Conservation (phyloP, 1,284 basidiomycete genomes). For the Ceratobasidium papillatum region DNA sequence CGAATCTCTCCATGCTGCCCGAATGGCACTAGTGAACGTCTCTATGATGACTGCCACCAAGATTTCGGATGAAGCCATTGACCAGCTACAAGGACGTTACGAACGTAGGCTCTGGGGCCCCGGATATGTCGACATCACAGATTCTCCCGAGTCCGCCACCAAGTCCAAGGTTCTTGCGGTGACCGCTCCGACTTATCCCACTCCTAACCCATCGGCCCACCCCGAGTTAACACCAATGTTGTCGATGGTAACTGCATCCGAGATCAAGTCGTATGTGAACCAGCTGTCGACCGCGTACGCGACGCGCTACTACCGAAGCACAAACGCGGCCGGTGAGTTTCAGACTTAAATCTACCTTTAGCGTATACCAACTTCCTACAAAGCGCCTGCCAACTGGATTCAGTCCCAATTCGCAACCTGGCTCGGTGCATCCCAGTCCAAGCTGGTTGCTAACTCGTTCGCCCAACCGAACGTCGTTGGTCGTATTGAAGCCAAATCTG, state of each 20-base stretch:
- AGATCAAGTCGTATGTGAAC: constrained; percentile 38
- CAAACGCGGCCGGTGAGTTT: constrained; percentile 40
- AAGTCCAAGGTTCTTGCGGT: constrained; percentile 11
- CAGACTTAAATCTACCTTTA: background rate
- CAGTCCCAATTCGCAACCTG: constrained; percentile 40
- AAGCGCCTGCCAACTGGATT: constrained; percentile 25
- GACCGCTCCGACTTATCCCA: constrained; percentile 27
- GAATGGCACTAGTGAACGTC: constrained; percentile 20
- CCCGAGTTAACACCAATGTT: constrained; percentile 39
- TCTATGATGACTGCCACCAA: constrained; percentile 27
- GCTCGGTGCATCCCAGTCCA: constrained; percentile 21
- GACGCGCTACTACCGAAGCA: constrained; percentile 42
- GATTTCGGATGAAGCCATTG: constrained; percentile 30
- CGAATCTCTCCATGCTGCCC: constrained; percentile 27
- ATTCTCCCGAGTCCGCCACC: background rate
- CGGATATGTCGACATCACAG: constrained; percentile 42
- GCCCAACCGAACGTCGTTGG: constrained; percentile 69
- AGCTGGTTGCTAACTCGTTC: constrained; percentile 32
- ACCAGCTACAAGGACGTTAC: constrained; percentile 37
- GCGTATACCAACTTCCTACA: background rate
- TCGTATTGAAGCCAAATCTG: constrained; percentile 55
- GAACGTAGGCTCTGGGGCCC: constrained; percentile 37
- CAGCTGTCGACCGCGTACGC: constrained; percentile 40
- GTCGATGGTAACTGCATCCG: constrained; percentile 39
- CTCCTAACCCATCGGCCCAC: constrained; percentile 40